Conservation (phyloP, 176 grass and related monocot species). For the Oropetium thomaeum region DNA sequence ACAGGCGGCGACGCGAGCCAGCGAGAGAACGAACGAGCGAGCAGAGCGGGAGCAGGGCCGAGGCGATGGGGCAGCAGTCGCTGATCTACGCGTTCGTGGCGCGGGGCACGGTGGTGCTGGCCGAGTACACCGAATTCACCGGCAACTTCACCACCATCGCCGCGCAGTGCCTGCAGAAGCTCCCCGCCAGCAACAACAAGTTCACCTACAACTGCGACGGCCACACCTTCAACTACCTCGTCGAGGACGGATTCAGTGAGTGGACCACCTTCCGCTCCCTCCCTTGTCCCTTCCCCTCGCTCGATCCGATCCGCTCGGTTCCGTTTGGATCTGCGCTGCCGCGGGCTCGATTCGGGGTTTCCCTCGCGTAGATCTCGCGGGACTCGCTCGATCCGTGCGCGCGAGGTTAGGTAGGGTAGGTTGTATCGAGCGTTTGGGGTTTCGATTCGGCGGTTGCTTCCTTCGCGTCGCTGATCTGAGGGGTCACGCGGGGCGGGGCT, state of each 20-base stretch:
- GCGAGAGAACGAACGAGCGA: too few relatives aligned
- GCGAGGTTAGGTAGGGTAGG: not conserved
- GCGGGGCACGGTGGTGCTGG: conserved; percentile 74
- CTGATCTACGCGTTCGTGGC: conserved; percentile 95
- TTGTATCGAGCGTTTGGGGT: not conserved
- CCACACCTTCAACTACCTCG: conserved; percentile 97
- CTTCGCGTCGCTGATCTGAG: conserved; percentile 4
- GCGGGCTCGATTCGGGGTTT: not conserved
- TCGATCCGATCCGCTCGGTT: not conserved
- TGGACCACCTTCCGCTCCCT: not conserved
- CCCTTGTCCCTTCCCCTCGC: not conserved
- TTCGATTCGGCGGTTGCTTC: not conserved
- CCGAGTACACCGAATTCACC: conserved; percentile 92
- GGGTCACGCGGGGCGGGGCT: too few relatives aligned
- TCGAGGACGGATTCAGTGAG: conserved; percentile 93
- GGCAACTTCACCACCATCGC: conserved; percentile 96
- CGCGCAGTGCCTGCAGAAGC: conserved; percentile 84
- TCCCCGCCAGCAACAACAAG: conserved; percentile 90
- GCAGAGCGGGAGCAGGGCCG: not conserved
- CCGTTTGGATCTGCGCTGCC: conserved; percentile 18
- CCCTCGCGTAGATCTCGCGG: conserved; percentile 18
- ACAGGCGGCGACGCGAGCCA: not conserved
- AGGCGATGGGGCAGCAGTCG: conserved; percentile 78
- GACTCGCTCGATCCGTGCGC: conserved; percentile 3
- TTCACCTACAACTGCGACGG: conserved; percentile 95